phyloP scores from a whole-genome alignment of 176 grass and related monocot species.

The Stipa capillata region DNA sequence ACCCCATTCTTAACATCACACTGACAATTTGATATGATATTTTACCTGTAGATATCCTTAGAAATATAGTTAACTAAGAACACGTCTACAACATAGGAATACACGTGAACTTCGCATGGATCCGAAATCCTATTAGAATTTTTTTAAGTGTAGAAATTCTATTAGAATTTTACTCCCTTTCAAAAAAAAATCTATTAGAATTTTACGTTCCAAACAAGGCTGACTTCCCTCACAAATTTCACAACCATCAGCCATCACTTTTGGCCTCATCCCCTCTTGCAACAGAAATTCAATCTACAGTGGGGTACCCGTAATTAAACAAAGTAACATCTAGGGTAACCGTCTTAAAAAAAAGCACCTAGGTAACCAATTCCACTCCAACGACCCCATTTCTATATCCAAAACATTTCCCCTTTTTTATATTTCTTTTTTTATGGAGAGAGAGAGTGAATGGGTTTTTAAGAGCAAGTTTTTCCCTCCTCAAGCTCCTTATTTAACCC shows the following conservation, averaged over 20 bases:
- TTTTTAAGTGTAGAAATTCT: too few species aligned
- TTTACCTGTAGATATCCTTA: not conserved
- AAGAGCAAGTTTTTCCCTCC: not conserved
- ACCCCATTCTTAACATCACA: too few species aligned
- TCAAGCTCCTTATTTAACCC: slow-evolving; percentile 21
- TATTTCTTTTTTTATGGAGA: not conserved
- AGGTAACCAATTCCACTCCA: not conserved
- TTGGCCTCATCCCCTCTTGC: not conserved
- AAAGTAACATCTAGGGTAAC: not conserved
- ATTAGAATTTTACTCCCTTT: too few species aligned
- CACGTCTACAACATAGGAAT: too few species aligned
- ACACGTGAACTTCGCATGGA: not conserved
- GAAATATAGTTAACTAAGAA: not conserved
- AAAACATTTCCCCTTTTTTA: not conserved
- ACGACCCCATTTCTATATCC: not conserved
- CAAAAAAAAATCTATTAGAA: too few species aligned
- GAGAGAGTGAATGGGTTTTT: not conserved
- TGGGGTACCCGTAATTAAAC: not conserved
- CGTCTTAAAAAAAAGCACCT: not conserved
- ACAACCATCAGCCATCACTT: not conserved
- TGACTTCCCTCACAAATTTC: too few species aligned
- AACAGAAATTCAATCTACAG: not conserved
- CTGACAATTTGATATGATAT: too few species aligned
- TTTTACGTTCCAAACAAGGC: too few species aligned
- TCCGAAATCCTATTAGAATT: not conserved